Base-by-base conservation (phyloP, 768 basidiomycete species). In the Holtermanniella nyarrowii region DNA sequence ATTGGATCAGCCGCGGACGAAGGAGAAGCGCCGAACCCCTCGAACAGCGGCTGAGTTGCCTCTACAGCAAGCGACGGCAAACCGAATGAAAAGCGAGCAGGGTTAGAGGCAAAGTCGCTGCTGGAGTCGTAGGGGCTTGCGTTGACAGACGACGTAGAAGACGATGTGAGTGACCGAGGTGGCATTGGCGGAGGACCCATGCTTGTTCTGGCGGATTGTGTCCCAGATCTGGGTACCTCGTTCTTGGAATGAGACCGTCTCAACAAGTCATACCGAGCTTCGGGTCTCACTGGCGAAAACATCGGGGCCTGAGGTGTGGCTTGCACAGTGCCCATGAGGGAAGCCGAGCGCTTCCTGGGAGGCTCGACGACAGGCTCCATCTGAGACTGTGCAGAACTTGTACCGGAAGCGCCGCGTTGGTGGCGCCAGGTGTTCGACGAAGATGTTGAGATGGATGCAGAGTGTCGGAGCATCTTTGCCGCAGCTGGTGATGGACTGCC, bases 1-100 rank as follows among this genome's bases (percentile, higher is more conserved):
- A 37, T 37, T 16, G 16, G 7, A 7, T 7, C 10, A 7, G 31
- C 31, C 7, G 31, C 31, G 31, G 31, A 7, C 31, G 31, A 42
- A 10, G 60, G 60, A 16, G 54, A 56, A 40, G 58, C 22, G 1
- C 57, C 57, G 7, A 61, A 26, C 2, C 60, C 60, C 13, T 56
- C 57, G 24, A 61, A 61, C n/a, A 56, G 49, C 21, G 52, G 49
- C 22, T 45, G 27, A 14, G 25, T 37, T 4, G 41, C 41, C 39
- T 54, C 54, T 3, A 48, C 31, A 12, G 46, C 26, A 5, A 55
- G 26, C 21, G 26, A 21, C 23, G 54, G 54, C 23, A 55, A 25
- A 16, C 54, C 54, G 26, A 55, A 55, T 4, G 37, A 40, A 39
- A 27, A 21, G 5, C 50, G 31, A 7, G 50, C 13, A 24, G n/a